These are phyloP conservation scores for Exsudoporus frostii DNA, from an alignment of 768 basidiomycete genomes.

Conservation along the genomic window DNA sequence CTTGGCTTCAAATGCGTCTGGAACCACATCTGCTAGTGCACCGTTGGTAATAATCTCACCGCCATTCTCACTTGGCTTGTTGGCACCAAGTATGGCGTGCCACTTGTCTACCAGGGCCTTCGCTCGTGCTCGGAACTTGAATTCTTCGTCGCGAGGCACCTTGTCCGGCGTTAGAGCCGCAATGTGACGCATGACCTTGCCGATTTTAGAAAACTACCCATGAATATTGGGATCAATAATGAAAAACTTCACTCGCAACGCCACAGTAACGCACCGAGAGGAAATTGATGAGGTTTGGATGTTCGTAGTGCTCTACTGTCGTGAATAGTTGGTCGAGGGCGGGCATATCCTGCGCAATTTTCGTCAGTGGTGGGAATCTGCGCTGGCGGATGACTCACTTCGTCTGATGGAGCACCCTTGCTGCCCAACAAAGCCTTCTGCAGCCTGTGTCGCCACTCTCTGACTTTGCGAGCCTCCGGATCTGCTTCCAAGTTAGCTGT, in stretches of 20 bases:
- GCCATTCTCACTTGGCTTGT: conserved; percentile 31
- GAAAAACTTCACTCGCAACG: conserved; percentile 2
- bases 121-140: conserved; percentile 50
- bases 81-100: conserved; percentile 38
- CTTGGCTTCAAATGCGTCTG: conserved; percentile 22
- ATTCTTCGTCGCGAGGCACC: conserved; percentile 51
- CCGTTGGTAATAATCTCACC: conserved; percentile 29
- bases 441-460: conserved; percentile 89
- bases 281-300: conserved; percentile 70
- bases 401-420: conserved; percentile 60
- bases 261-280: conserved; percentile 45
- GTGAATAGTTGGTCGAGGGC: conserved; percentile 68
- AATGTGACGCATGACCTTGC: conserved; percentile 63
- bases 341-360: conserved; percentile 65
- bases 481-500: conserved; percentile 48
- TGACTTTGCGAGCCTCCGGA: conserved; percentile 69
- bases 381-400: conserved; percentile 41
- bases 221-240: conserved; percentile 8
- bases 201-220: conserved; percentile 45
- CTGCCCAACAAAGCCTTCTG: conserved; percentile 82
- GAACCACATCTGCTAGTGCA: conserved; percentile 16
- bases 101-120: conserved; percentile 46
- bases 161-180: conserved; percentile 39
- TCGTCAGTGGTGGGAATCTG: conserved; percentile 6
- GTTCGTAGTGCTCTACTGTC: conserved; percentile 71